Base-by-base conservation (phyloP, 1,139 yeast genomes). In the Trichomonascaceae sp. region DNA sequence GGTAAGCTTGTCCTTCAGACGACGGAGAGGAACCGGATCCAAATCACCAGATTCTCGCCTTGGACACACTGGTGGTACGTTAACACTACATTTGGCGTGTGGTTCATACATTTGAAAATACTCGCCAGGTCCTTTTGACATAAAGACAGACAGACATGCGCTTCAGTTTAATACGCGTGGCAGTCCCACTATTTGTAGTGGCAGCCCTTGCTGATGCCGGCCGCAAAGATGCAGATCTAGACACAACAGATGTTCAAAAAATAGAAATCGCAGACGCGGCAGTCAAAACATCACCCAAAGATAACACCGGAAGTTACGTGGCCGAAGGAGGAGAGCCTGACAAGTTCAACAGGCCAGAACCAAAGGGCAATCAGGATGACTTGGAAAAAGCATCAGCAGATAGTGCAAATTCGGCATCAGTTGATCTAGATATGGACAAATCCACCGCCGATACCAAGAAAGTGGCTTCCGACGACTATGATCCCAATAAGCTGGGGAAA, bases 401-500 rank as follows among this genome's bases (percentile, higher is more conserved):
- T 29, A 37, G 40, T 5, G 28, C 34, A 17, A 35, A 37, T 17
- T 34, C 37, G 14, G 40, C 31, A 29, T 45, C 38, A n/a, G 44
- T 33, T 4, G 36, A 34, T 9, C 35, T 34, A 15, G 42, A 35
- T 13, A 39, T 32, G 5, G 44, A 31, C 5, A 48, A 41, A 3
- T 43, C 47, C 8, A 46, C 50, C 9, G 45, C 47, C 16, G 52
- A 46, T 30, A 48, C 50, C 31, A 50, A 52, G 28, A 56, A 60
- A 3, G 56, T 51, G 13, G 58, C 56, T 17, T 48, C 56, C 29
- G 56, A 56, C 41, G 63, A 58, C 40, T 58, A 57, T 36, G 60
- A 58, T 40, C 62, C 62, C 8, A 52, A 48, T 35, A 52, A 58
- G 18, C 45, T 57, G 27, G 62, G 62, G 8, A 17, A 11, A 27